Base-by-base conservation (phyloP, 495 filamentous ascomycete genomes). In the Xylaria telfairii region DNA sequence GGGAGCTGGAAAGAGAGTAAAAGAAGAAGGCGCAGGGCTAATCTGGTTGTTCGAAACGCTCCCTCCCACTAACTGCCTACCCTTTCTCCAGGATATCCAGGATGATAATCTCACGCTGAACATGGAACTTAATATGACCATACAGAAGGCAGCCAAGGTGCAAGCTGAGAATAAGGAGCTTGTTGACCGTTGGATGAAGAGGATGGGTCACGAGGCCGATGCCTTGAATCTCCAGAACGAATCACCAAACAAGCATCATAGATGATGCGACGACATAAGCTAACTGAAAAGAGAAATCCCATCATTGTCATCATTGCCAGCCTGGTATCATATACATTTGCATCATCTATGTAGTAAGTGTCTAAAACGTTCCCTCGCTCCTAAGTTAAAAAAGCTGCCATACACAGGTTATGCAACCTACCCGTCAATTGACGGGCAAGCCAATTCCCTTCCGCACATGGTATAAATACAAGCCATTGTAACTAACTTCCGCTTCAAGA, bases 111-210 rank as follows among this genome's bases (percentile, higher is more conserved):
- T 95, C 47, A 89, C 93, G 3, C 80, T 97, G 57, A 93, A 93
- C 69, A 87, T 98, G 71, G 92, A 98, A 80, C 86, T 97, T 4
- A 94, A 97, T 75, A 89, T 97, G 85, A 88, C 91, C 10, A 92
- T 95, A 76, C 87, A 94, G 77, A 87, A 86, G 74, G 84, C 84
- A 6, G 85, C 87, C 71, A 90, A 89, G 74, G 82, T 96, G 67
- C 83, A 89, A 76, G 85, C 83, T n/a, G 95, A 98, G 76, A 97
- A 98, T 75, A 87, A 93, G 75, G 92, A 97, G 57, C 83, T 98
- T 44, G 89, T 97, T 64, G 90, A 94, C 75, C 87, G 95, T 56
- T 98, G 92, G 93, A 96, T 98, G 93, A 88, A 87, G 71, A 86
- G 92, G 69, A 93, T 95, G 85, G 90, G 89, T 7, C 85, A 89